phyloP scores from a whole-genome alignment of 225 moss, liverwort and hornwort species.

The Pseudoscleropodium purum region DNA sequence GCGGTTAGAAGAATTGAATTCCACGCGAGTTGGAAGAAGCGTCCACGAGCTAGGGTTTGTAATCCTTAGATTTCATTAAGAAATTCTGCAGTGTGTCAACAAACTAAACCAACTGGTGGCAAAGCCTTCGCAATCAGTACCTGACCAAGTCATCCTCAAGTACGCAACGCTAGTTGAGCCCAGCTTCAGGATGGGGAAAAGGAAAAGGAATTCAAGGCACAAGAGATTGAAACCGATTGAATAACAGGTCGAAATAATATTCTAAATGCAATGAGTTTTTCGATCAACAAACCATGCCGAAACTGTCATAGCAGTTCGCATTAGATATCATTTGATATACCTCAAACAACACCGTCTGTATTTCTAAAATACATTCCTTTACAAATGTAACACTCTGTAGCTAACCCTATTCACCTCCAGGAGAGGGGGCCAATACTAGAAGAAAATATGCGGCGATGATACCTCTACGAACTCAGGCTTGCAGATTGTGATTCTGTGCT shows the following conservation, averaged over 20 bases:
- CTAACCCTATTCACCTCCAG: background rate
- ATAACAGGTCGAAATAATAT: background rate
- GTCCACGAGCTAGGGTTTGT: background rate
- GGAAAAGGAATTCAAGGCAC: background rate
- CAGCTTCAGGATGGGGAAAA: background rate
- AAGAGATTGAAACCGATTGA: background rate
- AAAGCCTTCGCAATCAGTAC: background rate
- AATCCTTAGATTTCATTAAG: background rate
- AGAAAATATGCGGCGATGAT: background rate
- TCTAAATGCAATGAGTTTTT: background rate
- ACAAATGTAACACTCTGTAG: background rate
- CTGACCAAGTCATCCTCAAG: background rate
- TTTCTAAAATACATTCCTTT: background rate
- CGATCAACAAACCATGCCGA: background rate
- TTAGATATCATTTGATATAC: background rate
- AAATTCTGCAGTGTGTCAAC: background rate
- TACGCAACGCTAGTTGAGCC: background rate
- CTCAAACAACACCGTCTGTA: background rate
- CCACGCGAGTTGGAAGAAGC: background rate
- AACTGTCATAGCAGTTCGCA: background rate
- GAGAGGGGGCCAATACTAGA: background rate
- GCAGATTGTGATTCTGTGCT: conserved; percentile 11
- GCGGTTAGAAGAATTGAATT: background rate
- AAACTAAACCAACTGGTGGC: background rate
- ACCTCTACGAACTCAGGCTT: conserved; percentile 42